Evolutionary conservation across 78 protist genomes (phyloP).

Genomic region (Thecamonas trahens): DNA sequence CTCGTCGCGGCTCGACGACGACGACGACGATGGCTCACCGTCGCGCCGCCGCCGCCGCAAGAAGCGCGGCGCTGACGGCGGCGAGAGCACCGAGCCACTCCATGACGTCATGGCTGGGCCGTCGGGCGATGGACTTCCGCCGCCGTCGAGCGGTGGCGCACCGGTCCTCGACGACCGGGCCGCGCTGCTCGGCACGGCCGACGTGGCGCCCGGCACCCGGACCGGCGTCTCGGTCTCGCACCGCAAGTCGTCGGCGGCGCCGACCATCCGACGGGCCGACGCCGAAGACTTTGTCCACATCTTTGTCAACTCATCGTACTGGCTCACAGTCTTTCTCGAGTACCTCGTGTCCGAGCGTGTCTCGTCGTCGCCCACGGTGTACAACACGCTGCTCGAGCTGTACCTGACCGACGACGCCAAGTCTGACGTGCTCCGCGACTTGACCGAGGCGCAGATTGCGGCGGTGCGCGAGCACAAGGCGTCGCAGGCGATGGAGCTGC

Average conservation of each 20-base stretch:
- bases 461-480: neutral
- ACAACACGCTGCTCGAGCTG: conserved; percentile 77
- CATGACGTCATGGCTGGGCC: no score
- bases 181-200: no score
- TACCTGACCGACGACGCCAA: conserved; percentile 54
- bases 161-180: no score
- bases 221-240: no score
- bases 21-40: neutral
- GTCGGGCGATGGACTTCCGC: no score
- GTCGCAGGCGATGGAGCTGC: neutral
- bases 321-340: conserved; percentile 69
- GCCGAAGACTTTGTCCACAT: conserved; percentile 74
- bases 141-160: no score
- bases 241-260: no score
- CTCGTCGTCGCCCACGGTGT: conserved; percentile 15
- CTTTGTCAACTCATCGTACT: conserved; percentile 55
- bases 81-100: neutral
- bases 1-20: no score
- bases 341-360: conserved; percentile 15
- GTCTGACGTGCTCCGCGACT: neutral
- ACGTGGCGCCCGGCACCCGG: no score
- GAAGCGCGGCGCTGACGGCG: neutral
- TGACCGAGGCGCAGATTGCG: neutral
- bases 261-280: conserved; percentile 4
- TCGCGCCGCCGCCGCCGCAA: conserved; percentile 6